phyloP scores from a whole-genome alignment of 441 rosid genomes.

The Jatropha multifida region DNA sequence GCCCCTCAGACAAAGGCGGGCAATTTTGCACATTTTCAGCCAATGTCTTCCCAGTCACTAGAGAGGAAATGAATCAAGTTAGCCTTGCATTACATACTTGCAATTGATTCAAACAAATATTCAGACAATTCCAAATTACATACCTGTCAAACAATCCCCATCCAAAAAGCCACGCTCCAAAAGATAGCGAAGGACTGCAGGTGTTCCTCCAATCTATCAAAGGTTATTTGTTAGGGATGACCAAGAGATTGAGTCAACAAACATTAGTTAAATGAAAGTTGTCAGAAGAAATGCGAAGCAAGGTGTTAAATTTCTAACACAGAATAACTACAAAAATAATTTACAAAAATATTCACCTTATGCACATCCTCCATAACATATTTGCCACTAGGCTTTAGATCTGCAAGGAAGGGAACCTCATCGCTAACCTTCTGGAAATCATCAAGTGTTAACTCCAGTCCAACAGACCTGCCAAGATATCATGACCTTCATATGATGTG shows the following conservation, averaged over 20 bases:
- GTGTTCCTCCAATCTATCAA: constrained; percentile 76
- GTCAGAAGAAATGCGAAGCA: constrained; percentile 2
- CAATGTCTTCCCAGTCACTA: constrained; percentile 91
- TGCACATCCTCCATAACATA: constrained; percentile 98
- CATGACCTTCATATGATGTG: constrained; percentile 25
- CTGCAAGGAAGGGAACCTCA: constrained; percentile 86
- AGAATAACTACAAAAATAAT: constrained; percentile 1
- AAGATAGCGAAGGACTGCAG: constrained; percentile 85
- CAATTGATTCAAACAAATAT: constrained; percentile 8
- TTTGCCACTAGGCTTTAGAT: constrained; percentile 98
- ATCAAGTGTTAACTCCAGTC: constrained; percentile 78
- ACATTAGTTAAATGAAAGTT: not conserved
- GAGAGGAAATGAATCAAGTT: constrained; percentile 17
- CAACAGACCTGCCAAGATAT: constrained; percentile 78
- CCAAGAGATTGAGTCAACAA: not conserved
- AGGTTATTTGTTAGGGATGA: not conserved
- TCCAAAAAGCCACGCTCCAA: constrained; percentile 77
- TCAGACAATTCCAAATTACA: constrained; percentile 11
- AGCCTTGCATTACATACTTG: constrained; percentile 7
- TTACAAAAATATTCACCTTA: constrained; percentile 52
- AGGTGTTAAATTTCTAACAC: not conserved
- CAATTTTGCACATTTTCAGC: constrained; percentile 72
- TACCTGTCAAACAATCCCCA: constrained; percentile 96
- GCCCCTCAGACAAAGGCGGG: constrained; percentile 71
- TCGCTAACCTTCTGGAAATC: constrained; percentile 97